Conservation (phyloP, 805 yeast genomes). For the Lipomyces orientalis region DNA sequence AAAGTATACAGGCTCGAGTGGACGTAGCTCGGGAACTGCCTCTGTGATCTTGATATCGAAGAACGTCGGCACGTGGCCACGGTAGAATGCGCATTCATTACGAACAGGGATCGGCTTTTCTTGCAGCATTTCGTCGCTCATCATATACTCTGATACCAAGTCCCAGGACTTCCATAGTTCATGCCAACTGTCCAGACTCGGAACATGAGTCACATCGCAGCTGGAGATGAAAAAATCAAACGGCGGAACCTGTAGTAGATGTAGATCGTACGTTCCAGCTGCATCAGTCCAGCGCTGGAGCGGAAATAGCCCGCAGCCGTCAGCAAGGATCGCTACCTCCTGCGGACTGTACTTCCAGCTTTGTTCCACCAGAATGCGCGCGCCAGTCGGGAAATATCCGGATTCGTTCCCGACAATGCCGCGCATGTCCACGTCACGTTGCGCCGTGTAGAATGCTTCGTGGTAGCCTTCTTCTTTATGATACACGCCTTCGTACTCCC, state of each 20-base stretch:
- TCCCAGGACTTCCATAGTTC: slow-evolving; percentile 38
- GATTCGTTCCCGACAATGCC: not conserved
- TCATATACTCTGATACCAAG: slow-evolving; percentile 29
- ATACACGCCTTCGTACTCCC: slow-evolving; percentile 35
- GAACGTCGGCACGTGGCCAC: slow-evolving; percentile 40
- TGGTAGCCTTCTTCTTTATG: slow-evolving; percentile 34
- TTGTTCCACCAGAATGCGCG: slow-evolving; percentile 29
- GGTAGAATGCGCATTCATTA: slow-evolving; percentile 37
- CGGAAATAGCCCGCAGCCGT: slow-evolving; percentile 21
- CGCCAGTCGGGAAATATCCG: slow-evolving; percentile 19
- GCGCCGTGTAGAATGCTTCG: slow-evolving; percentile 35
- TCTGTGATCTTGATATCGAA: slow-evolving; percentile 35
- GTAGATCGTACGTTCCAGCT: slow-evolving; percentile 25
- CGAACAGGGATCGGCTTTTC: slow-evolving; percentile 37
- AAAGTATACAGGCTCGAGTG: slow-evolving; percentile 22
- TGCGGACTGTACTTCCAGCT: slow-evolving; percentile 35
- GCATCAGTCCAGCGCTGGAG: slow-evolving; percentile 27
- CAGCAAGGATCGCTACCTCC: slow-evolving; percentile 25
- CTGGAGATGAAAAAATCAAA: slow-evolving; percentile 8
- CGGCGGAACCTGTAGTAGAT: slow-evolving; percentile 25
- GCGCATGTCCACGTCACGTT: slow-evolving; percentile 16
- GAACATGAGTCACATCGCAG: slow-evolving; percentile 15
- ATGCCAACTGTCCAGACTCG: slow-evolving; percentile 32
- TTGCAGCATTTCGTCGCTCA: slow-evolving; percentile 26
- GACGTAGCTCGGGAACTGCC: slow-evolving; percentile 14